These are phyloP conservation scores for Cladophialophora exuberans DNA, from an alignment of 2,329 filamentous ascomycete species.

Conservation along the genomic window DNA sequence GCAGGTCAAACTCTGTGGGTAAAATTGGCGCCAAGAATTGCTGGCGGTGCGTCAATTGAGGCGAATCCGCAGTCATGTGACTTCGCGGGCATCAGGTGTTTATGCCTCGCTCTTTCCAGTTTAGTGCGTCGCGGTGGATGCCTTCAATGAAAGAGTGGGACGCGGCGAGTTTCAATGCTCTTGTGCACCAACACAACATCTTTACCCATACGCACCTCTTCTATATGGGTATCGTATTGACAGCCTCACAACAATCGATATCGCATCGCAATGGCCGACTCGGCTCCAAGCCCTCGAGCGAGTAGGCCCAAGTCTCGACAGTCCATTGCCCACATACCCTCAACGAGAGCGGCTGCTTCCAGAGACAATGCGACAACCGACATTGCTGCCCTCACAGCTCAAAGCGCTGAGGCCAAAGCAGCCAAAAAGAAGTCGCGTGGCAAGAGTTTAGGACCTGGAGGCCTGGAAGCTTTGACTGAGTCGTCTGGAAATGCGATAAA, in stretches of 20 bases:
- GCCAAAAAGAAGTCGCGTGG: slow-evolving; percentile 74
- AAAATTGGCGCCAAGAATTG: slow-evolving; percentile 6
- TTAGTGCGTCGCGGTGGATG: neutral
- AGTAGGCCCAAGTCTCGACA: slow-evolving; percentile 57
- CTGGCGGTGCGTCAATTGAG: slow-evolving; percentile 1
- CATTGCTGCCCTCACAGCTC: slow-evolving; percentile 51
- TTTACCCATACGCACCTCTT: slow-evolving; percentile 17
- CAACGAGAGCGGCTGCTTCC: slow-evolving; percentile 51
- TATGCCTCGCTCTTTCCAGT: neutral
- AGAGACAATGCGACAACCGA: slow-evolving; percentile 80
- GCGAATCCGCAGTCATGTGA: neutral
- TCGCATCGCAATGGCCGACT: slow-evolving; percentile 24
- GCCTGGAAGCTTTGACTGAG: slow-evolving; percentile 78
- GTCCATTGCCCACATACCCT: slow-evolving; percentile 68
- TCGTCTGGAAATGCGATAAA: slow-evolving; percentile 77
- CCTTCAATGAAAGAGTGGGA: slow-evolving; percentile 19
- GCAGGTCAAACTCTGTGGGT: neutral
- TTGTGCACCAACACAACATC: slow-evolving; percentile 19
- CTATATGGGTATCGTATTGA: neutral
- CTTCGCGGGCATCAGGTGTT: neutral
- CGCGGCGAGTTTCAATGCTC: slow-evolving; percentile 16
- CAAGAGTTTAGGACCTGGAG: slow-evolving; percentile 94
- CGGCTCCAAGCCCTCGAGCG: slow-evolving; percentile 8
- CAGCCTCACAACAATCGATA: neutral
- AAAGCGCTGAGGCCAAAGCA: slow-evolving; percentile 41